phyloP scores from a whole-genome alignment of 106 monocot species.

The Apostasia shenzhenica region DNA sequence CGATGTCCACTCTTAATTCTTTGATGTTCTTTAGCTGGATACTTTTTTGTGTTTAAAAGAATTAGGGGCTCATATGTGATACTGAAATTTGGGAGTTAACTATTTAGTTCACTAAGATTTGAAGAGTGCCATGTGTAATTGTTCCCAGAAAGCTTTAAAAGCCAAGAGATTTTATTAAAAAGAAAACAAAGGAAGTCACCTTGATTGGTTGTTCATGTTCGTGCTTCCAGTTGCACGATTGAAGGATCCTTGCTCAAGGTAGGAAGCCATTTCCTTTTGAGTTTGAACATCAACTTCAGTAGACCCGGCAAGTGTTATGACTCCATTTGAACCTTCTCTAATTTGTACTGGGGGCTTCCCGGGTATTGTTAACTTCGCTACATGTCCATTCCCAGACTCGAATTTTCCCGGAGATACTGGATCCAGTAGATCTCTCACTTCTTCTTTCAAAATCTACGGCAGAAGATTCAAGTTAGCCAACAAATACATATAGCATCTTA shows the following conservation, averaged over 20 bases:
- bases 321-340: conserved; percentile 94
- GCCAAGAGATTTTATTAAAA: too few species aligned
- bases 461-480: conserved; percentile 4
- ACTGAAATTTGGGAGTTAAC: too few species aligned
- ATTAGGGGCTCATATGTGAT: too few species aligned
- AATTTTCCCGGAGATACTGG: conserved; percentile 39
- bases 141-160: too few species aligned
- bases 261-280: conserved; percentile 84
- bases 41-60: too few species aligned
- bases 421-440: conserved; percentile 93
- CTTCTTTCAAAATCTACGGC: conserved; percentile 94
- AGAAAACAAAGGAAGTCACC: conserved; percentile 24
- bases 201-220: conserved; percentile 99
- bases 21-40: too few species aligned
- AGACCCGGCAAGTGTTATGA: conserved; percentile 87
- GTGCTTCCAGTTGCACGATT: conserved; percentile 98
- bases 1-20: too few species aligned
- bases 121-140: too few species aligned
- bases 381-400: conserved; percentile 57
- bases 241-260: conserved; percentile 82
- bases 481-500: neutral
- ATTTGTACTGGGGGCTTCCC: conserved; percentile 93
- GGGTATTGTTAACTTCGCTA: conserved; percentile 45
- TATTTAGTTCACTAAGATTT: too few species aligned
- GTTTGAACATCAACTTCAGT: conserved; percentile 83